These are phyloP conservation scores for Colletotrichum nymphaeae DNA, from an alignment of 2,329 filamentous ascomycete species.

Conservation along the genomic window DNA sequence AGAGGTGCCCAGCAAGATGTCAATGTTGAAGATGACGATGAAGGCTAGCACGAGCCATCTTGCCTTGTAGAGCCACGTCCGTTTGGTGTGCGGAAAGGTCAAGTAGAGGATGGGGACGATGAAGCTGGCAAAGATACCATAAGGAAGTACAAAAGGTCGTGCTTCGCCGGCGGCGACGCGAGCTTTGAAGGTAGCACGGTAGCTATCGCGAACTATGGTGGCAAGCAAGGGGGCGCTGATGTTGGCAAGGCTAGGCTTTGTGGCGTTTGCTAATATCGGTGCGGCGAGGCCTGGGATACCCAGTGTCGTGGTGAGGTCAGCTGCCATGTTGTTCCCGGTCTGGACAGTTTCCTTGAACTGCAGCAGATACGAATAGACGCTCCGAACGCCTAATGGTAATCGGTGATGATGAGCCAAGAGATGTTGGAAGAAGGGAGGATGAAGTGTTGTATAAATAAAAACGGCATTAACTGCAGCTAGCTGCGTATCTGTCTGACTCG, in stretches of 20 bases:
- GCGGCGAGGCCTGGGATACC: constrained; percentile 21
- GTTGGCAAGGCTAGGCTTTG: constrained; percentile 20
- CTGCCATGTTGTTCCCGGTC: constrained; percentile 13
- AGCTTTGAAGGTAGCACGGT: constrained; percentile 50
- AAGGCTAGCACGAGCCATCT: constrained; percentile 61
- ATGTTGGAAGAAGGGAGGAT: neutral
- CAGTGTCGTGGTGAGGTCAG: constrained; percentile 16
- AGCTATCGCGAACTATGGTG: constrained; percentile 41
- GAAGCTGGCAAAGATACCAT: constrained; percentile 58
- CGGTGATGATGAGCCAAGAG: neutral
- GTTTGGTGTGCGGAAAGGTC: constrained; percentile 62
- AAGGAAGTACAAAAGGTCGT: constrained; percentile 64
- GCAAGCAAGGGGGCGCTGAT: constrained; percentile 34
- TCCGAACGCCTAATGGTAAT: neutral
- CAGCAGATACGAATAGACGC: neutral
- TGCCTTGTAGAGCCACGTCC: constrained; percentile 61
- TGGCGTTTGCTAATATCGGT: constrained; percentile 19
- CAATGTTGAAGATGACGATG: constrained; percentile 55
- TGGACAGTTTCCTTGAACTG: neutral
- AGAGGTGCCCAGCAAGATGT: constrained; percentile 54
- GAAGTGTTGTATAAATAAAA: constrained; percentile 23
- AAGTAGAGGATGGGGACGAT: constrained; percentile 66
- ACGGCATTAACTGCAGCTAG: neutral
- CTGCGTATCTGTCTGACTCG: constrained; percentile 14
- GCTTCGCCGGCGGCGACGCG: constrained; percentile 51